Conservation (phyloP, 345 rosid genomes). For the Arabis alpina region DNA sequence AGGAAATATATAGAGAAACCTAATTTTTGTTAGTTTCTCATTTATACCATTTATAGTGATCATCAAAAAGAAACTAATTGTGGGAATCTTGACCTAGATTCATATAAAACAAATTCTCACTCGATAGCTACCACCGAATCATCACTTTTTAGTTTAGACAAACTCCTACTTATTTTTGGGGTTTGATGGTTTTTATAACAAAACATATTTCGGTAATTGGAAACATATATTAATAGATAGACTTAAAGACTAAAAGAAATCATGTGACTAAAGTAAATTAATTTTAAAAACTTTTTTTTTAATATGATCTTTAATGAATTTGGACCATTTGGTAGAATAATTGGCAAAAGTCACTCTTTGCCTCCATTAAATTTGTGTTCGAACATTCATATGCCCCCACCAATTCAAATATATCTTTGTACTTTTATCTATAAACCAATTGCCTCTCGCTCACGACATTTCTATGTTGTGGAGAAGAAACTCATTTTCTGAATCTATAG, state of each 20-base stretch:
- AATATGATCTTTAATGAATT: background rate
- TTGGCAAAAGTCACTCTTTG: background rate
- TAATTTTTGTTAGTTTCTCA: background rate
- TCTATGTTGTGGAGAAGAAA: background rate
- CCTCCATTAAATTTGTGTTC: background rate
- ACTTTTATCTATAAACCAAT: background rate
- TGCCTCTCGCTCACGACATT: background rate
- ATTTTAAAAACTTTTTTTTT: background rate
- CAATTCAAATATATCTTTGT: background rate
- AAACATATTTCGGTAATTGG: background rate
- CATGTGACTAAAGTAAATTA: background rate
- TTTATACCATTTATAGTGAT: no score
- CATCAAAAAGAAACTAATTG: background rate
- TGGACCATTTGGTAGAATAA: background rate
- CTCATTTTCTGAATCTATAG: background rate
- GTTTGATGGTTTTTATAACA: background rate
- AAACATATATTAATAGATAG: background rate
- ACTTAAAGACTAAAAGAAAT: background rate
- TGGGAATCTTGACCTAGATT: background rate
- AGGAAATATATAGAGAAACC: background rate
- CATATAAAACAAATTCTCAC: no score
- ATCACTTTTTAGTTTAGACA: conserved; percentile 1
- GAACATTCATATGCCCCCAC: background rate
- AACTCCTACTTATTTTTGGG: background rate
- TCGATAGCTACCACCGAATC: background rate